Base-by-base conservation (phyloP, 2,329 filamentous ascomycete genomes). In the Aspergillus glaucus region DNA sequence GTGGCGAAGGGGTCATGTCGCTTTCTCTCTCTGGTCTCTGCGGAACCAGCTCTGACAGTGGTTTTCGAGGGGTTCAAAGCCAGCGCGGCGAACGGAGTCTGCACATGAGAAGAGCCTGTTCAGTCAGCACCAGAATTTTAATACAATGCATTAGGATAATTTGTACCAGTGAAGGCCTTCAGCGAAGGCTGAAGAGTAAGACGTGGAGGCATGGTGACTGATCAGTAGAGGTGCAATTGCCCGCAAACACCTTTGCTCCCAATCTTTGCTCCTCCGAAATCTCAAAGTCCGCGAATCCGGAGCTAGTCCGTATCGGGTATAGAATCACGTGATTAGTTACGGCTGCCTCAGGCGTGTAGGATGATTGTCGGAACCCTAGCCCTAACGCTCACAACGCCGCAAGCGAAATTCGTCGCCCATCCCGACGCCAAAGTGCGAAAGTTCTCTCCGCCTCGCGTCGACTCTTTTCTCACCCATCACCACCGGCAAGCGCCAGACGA, bases 1-100 rank as follows among this genome's bases (percentile, higher is more conserved):
- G 86, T 81, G 51, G 85, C 78, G 65, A 94, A 96, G 0, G 90
- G 90, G 60, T 97, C 89, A 63, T 86, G 83, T 51, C 79, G 80
- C 54, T 80, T 77, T 51, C 80, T 79, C 65, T 83, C 83, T 71
- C 80, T 80, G 56, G 87, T 80, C 56, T 81, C 77, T 45, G 73
- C 72, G 36, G 82, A 81, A 19, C 84, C 81, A 44, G 86, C 85
- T 53, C 81, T 80, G 57, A 88, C 82, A 58, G 78, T 76, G 46
- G 60, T 62, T 43, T 66, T 66, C 47, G 63, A 67, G 37, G 69
- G 80, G 72, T 65, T 84, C 65, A 59, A 82, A 77, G 60, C 60
- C 40, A 85, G 72, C 15, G 62, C 61, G 76, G 75, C 59, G 73
- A 75, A 53, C 75, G 76, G 53, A 70, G 68, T 59, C 57, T 64